These are phyloP conservation scores for Rhodotorula kratochvilovae DNA, from an alignment of 768 basidiomycete species.

Conservation along the genomic window DNA sequence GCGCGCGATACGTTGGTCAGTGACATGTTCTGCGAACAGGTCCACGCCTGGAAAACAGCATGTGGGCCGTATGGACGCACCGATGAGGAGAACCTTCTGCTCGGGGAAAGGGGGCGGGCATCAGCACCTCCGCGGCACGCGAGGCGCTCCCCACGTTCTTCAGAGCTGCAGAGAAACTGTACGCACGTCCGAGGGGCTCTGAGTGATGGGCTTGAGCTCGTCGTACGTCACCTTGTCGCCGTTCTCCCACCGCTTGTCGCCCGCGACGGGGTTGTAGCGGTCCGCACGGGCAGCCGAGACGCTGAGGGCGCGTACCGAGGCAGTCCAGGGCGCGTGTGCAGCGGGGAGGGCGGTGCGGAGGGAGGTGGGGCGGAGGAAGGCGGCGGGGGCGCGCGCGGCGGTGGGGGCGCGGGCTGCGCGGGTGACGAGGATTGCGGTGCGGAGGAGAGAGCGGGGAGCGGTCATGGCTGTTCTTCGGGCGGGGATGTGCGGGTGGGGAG, in stretches of 20 bases:
- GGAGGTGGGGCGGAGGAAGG: background rate
- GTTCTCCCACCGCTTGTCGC: constrained; percentile 20
- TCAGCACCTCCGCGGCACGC: background rate
- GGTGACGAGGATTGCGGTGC: background rate
- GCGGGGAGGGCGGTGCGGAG: background rate
- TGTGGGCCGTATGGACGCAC: constrained; percentile 12
- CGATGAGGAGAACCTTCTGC: constrained; percentile 37
- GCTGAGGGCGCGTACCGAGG: background rate
- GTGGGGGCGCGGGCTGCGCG: background rate
- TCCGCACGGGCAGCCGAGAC: background rate
- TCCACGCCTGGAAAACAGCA: too few relatives aligned
- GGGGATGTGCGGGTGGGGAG: background rate
- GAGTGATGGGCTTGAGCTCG: constrained; percentile 71
- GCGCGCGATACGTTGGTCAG: background rate
- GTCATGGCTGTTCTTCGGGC: background rate
- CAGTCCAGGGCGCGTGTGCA: background rate
- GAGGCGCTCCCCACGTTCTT: too few relatives aligned
- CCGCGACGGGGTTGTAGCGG: background rate
- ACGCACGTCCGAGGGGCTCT: constrained; percentile 62
- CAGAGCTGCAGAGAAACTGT: constrained; percentile 14
- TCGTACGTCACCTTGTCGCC: constrained; percentile 60
- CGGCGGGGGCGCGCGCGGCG: background rate
- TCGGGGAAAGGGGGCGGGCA: background rate
- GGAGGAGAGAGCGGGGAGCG: background rate
- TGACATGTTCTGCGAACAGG: too few relatives aligned